Base-by-base conservation (phyloP, 805 yeast species). In the Candida silvatica region DNA sequence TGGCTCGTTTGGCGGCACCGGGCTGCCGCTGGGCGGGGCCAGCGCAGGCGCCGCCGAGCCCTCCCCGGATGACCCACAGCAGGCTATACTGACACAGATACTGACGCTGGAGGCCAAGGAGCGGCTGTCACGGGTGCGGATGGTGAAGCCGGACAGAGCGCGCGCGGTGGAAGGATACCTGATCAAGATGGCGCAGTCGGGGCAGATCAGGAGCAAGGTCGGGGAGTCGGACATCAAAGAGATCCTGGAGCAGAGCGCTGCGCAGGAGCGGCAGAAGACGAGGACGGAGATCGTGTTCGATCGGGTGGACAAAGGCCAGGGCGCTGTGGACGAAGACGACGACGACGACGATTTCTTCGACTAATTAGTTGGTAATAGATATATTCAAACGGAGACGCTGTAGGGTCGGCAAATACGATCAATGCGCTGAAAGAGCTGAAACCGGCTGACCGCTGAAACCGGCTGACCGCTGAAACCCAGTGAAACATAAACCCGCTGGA, bases 81-180 rank as follows among this genome's bases (percentile, higher is more conserved):
- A 47, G 34, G 47, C 64, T 17, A 57, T 60, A 38, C 61, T 86
- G 36, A 68, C 84, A 6, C 90, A 82, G 44, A 71, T 86, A 16
- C 65, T 92, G 30, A 84, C 83, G 37, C 78, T 90, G 8, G 74
- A 70, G 34, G 98, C 97, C 1, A 69, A 94, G 31, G 97, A 90
- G 51, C 69, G 98, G 39, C 66, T 90, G 31, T 74, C 88, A 15
- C 67, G 98, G 39, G 94, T 90, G 15, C 65, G 86, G 20, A 71
- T 92, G 53, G 98, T 90, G 29, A 75, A 88, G 51, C 94, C 94
- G 3, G 97, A 92, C 35, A 67, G 97, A 37, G 97, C 94, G 1
- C 70, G 72, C 34, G 83, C 87, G 3, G 97, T 87, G 11, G 97
- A 90, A 49, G 77, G 79, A 42, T 76, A 90, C 47, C 61, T 90